Conservation (phyloP, 257 asterid species). For the Sherardia arvensis region DNA sequence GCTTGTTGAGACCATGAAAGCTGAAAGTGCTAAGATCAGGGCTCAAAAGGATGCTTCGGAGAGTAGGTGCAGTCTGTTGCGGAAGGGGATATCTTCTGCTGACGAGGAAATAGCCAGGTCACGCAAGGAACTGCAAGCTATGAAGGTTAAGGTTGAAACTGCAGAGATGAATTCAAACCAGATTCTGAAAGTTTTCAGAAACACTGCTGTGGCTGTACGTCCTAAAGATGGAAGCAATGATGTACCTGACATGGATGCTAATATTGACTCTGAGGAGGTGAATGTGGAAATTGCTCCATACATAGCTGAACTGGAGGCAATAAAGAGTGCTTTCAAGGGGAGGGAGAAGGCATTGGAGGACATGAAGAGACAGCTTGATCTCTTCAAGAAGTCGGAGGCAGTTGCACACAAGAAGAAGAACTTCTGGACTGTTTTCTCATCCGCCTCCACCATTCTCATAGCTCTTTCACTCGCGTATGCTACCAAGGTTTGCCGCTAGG, state of each 20-base stretch:
- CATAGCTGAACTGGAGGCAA: constrained; percentile 37
- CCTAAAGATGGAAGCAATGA: constrained; percentile 20
- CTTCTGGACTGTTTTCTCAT: constrained; percentile 58
- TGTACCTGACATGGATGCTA: neutral
- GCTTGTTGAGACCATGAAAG: constrained; percentile 28
- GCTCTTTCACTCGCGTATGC: constrained; percentile 51
- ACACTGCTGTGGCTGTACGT: constrained; percentile 33
- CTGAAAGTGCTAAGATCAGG: constrained; percentile 22
- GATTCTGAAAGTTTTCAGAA: constrained; percentile 50
- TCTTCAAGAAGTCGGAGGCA: constrained; percentile 32
- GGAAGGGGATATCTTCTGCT: constrained; percentile 31
- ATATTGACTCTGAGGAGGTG: constrained; percentile 6
- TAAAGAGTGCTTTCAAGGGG: constrained; percentile 47
- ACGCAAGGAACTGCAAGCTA: constrained; percentile 19
- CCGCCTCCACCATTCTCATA: constrained; percentile 64
- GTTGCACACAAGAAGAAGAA: constrained; percentile 62
- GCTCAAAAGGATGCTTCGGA: constrained; percentile 38
- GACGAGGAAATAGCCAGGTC: constrained; percentile 26
- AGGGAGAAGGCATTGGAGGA: constrained; percentile 40
- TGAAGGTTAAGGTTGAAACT: constrained; percentile 31
- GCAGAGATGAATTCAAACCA: constrained; percentile 30
- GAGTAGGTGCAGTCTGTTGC: constrained; percentile 25
- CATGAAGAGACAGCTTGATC: constrained; percentile 47
- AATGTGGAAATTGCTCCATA: constrained; percentile 26
- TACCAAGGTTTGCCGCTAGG: constrained; percentile 46